Base-by-base conservation (phyloP, 495 filamentous ascomycete genomes). In the Xylaria grammica region DNA sequence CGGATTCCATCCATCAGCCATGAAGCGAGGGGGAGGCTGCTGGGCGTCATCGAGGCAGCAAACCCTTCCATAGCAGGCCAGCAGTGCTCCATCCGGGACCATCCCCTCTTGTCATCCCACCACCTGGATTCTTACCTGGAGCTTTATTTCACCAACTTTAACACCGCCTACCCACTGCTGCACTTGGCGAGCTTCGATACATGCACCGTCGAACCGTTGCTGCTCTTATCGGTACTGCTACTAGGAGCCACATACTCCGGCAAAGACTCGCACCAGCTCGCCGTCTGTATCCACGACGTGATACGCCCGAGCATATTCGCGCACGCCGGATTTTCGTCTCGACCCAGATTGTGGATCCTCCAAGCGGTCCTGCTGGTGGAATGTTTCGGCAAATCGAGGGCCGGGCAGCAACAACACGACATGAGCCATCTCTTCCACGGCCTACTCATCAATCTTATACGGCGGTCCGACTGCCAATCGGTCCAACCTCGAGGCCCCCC, bases 321-420 rank as follows among this genome's bases (percentile, higher is more conserved):
- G 66, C 82, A 68, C 59, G 65, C 67, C 9, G 77, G 75, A 20
- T 86, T 84, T 60, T 79, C 74, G 17, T 70, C 83, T 0, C 77
- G 80, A 51, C 82, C 82, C 6, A 76, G 78, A 6, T 76, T 85
- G 0, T 85, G 83, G 82, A 79, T 83, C 19, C 69, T 86, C 1
- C 84, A 87, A 60, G 81, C 82, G 2, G 83, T 86, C 67, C 72
- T 87, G 54, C 71, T 88, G n/a, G 81, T 86, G 20, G 84, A 86
- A 62, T 84, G 83, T 36, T 87, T 86, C 66, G 85, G 85, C 19
- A 86, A 86, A 67, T 82, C 79, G 57, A 74, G 82, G 57, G 83
- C 83, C 1, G 84, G 85, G 0, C 81, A 81, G 20, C 80, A 81
- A 34, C 83, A 88, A 66, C 77, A 85, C 57, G 84, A 87, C 48